Percentiles rank a stretch among this genome's conserved stretches.
These are phyloP conservation scores for Apiosordaria backusii DNA, from an alignment of 495 filamentous ascomycete species.

Conservation along the genomic window DNA sequence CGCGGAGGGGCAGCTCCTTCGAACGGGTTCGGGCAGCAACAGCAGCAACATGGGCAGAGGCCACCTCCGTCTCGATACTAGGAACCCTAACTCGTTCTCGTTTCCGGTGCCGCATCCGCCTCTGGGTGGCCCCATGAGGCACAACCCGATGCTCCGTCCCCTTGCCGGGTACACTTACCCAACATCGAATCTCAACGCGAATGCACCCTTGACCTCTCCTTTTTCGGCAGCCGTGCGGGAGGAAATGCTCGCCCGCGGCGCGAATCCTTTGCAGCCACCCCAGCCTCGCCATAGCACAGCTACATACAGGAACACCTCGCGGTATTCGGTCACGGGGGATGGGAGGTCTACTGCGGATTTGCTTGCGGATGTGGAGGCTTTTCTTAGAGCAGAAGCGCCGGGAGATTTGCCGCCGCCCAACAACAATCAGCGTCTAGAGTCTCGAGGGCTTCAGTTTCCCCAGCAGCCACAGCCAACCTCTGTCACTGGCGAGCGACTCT, in stretches of 20 bases:
- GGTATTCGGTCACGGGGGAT: not conserved
- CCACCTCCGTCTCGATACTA: not conserved
- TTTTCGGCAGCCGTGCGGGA: no score
- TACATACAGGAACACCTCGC: not conserved
- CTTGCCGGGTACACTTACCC: not conserved
- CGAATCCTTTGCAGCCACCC: no score
- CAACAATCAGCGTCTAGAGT: no score
- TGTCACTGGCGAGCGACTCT: no score
- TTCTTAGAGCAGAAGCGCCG: not conserved
- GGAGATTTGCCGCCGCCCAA: not conserved
- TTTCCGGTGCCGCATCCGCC: not conserved
- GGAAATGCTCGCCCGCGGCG: no score
- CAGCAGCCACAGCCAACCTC: no score
- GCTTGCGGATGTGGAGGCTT: not conserved
- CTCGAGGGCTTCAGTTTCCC: no score
- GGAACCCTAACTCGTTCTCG: not conserved
- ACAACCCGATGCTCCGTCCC: not conserved
- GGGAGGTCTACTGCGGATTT: not conserved
- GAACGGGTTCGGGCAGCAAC: not conserved
- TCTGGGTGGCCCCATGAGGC: not conserved
- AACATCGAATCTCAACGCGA: not conserved
- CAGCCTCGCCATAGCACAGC: not conserved
- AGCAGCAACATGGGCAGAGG: not conserved
- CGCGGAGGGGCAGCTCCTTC: slow-evolving; percentile 8
- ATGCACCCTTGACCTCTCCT: not conserved